Evolutionary conservation across 179 eudicot species (phyloP).

Genomic region (Corrigiola litoralis): DNA sequence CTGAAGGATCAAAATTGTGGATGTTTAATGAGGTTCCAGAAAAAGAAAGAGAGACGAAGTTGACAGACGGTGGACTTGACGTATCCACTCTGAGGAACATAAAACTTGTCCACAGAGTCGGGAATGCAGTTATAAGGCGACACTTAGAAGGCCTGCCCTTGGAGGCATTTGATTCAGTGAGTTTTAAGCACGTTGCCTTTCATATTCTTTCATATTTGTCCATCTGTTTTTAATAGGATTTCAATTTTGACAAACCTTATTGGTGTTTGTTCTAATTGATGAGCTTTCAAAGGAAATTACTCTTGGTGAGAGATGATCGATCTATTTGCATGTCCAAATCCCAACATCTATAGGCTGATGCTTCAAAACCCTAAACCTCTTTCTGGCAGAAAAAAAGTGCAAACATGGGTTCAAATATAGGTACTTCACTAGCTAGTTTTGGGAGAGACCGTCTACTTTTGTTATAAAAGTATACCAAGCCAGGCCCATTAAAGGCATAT

Average conservation of each 20-base stretch:
- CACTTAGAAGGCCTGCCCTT: conserved; percentile 81
- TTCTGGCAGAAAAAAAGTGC: too few relatives aligned
- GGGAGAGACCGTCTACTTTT: too few relatives aligned
- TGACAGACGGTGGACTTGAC: conserved; percentile 90
- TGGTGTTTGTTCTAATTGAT: neutral
- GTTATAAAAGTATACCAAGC: too few relatives aligned
- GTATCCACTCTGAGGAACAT: conserved; percentile 52
- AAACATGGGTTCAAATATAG: too few relatives aligned
- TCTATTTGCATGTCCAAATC: neutral
- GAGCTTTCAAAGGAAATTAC: neutral
- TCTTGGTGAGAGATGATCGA: neutral
- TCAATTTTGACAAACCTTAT: neutral
- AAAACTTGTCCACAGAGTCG: conserved; percentile 75
- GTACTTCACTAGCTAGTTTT: too few relatives aligned
- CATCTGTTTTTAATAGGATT: neutral
- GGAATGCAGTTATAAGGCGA: conserved; percentile 86
- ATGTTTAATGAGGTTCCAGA: conserved; percentile 89
- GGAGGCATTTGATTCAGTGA: conserved; percentile 92
- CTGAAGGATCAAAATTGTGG: conserved; percentile 89
- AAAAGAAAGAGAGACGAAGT: conserved; percentile 69
- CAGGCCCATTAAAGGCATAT: too few relatives aligned
- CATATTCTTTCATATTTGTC: neutral
- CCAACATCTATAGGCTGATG: too few relatives aligned
- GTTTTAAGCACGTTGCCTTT: conserved; percentile 20
- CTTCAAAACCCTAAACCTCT: too few relatives aligned